phyloP scores from a whole-genome alignment of 805 yeast species.

The Nakazawaea ernobii region DNA sequence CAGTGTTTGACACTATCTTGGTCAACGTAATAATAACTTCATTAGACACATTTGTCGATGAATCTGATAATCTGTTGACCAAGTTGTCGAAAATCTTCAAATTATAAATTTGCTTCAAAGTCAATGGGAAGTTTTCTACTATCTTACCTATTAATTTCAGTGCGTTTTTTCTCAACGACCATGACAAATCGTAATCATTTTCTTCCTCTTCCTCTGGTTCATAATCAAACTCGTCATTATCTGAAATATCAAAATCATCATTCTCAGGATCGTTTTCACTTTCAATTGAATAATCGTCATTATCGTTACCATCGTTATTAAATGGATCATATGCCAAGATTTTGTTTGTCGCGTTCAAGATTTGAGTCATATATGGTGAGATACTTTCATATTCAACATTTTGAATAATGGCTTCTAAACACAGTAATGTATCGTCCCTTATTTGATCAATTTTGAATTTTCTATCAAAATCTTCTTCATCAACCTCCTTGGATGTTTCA shows the following conservation, averaged over 20 bases:
- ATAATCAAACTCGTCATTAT: slow-evolving; percentile 29
- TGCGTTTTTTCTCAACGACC: slow-evolving; percentile 58
- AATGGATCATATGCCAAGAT: slow-evolving; percentile 45
- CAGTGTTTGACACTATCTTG: slow-evolving; percentile 28
- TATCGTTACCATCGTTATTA: slow-evolving; percentile 13
- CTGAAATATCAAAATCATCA: slow-evolving; percentile 29
- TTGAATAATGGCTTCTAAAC: slow-evolving; percentile 36
- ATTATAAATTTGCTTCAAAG: slow-evolving; percentile 29
- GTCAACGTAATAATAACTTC: slow-evolving; percentile 43
- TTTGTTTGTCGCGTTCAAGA: slow-evolving; percentile 23
- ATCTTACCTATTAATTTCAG: slow-evolving; percentile 35
- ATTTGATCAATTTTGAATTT: slow-evolving; percentile 37
- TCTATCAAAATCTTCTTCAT: slow-evolving; percentile 34
- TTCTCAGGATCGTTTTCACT: slow-evolving; percentile 32
- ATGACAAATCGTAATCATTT: slow-evolving; percentile 41
- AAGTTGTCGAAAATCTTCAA: slow-evolving; percentile 23
- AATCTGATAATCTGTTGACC: slow-evolving; percentile 33
- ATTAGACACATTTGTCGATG: slow-evolving; percentile 43
- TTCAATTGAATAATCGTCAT: slow-evolving; percentile 23
- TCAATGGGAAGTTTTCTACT: slow-evolving; percentile 30
- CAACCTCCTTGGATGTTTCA: slow-evolving; percentile 12
- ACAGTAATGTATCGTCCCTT: slow-evolving; percentile 42
- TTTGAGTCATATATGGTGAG: slow-evolving; percentile 20
- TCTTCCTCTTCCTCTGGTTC: slow-evolving; percentile 34
- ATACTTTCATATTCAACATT: slow-evolving; percentile 27